phyloP scores from a whole-genome alignment of 2,329 filamentous ascomycete species.

The Trichoderma aggressivum region DNA sequence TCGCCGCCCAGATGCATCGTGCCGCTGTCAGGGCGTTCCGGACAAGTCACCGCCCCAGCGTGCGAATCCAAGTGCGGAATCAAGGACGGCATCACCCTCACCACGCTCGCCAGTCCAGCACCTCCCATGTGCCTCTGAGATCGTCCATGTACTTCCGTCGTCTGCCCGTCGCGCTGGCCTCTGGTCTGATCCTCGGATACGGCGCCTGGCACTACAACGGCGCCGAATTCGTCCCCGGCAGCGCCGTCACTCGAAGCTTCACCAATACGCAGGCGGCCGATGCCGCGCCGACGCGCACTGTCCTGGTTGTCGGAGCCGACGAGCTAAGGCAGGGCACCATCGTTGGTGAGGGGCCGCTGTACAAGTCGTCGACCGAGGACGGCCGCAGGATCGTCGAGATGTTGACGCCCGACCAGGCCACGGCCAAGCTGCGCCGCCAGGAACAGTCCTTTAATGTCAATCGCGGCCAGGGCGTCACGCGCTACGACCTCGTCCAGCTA shows the following conservation, averaged over 20 bases:
- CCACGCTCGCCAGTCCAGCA: conserved; percentile 30
- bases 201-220: conserved; percentile 72
- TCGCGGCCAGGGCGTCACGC: conserved; percentile 82
- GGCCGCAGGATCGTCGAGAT: conserved; percentile 89
- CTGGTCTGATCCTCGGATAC: conserved; percentile 66
- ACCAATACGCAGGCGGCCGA: conserved; percentile 37
- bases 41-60: conserved; percentile 62
- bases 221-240: conserved; percentile 31
- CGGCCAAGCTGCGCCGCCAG: conserved; percentile 79
- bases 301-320: conserved; percentile 85
- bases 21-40: conserved; percentile 65
- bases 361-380: conserved; percentile 81
- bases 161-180: conserved; percentile 63
- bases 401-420: conserved; percentile 92
- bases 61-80: conserved; percentile 49
- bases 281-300: conserved; percentile 56
- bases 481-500: conserved; percentile 92
- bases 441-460: conserved; percentile 92
- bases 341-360: conserved; percentile 79
- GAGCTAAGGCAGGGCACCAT: conserved; percentile 86
- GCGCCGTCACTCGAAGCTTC: conserved; percentile 41
- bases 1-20: conserved; percentile 63
- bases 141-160: conserved; percentile 75
- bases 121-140: conserved; percentile 51
- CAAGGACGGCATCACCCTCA: conserved; percentile 31